A percentile compares a stretch with the other conserved stretches of the same genome.
These are phyloP conservation scores for Xylariaceae sp. DNA, from an alignment of 2,329 filamentous ascomycete species.

Conservation along the genomic window DNA sequence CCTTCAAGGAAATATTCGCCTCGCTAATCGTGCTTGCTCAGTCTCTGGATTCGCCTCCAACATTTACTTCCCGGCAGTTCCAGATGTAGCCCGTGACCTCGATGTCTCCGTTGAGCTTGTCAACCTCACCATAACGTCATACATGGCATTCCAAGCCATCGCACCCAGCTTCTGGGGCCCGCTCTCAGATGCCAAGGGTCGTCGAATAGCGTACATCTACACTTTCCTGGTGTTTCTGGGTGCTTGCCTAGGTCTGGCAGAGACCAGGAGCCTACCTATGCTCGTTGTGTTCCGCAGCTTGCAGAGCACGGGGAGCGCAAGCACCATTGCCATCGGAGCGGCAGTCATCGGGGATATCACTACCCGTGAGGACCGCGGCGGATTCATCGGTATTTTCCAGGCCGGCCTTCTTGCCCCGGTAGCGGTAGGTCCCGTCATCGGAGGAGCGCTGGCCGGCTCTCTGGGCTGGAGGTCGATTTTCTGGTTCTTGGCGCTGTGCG, in stretches of 20 bases:
- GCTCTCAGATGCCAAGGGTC: slow-evolving; percentile 42
- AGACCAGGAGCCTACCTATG: slow-evolving; percentile 39
- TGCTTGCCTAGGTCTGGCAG: slow-evolving; percentile 42
- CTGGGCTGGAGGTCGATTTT: slow-evolving; percentile 51
- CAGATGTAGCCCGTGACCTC: slow-evolving; percentile 39
- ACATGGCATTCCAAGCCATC: slow-evolving; percentile 50
- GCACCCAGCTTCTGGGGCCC: slow-evolving; percentile 47
- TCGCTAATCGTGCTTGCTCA: slow-evolving; percentile 15
- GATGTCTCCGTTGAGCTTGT: slow-evolving; percentile 35
- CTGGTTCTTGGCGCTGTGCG: slow-evolving; percentile 46
- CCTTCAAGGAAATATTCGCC: no score
- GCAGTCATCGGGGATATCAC: slow-evolving; percentile 55
- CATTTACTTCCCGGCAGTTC: slow-evolving; percentile 47
- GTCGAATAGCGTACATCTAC: slow-evolving; percentile 43
- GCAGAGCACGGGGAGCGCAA: slow-evolving; percentile 48
- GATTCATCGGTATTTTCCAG: slow-evolving; percentile 46
- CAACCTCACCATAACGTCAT: slow-evolving; percentile 42
- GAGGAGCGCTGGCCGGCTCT: slow-evolving; percentile 44
- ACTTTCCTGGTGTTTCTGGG: slow-evolving; percentile 42
- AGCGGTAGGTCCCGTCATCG: slow-evolving; percentile 43
- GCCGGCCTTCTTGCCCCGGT: slow-evolving; percentile 32
- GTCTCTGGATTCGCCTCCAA: slow-evolving; percentile 38
- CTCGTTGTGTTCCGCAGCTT: slow-evolving; percentile 46
- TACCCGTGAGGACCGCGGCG: slow-evolving; percentile 50
- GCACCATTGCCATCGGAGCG: slow-evolving; percentile 47